phyloP scores from a whole-genome alignment of 1,284 basidiomycete species.

The Malassezia sp. region DNA sequence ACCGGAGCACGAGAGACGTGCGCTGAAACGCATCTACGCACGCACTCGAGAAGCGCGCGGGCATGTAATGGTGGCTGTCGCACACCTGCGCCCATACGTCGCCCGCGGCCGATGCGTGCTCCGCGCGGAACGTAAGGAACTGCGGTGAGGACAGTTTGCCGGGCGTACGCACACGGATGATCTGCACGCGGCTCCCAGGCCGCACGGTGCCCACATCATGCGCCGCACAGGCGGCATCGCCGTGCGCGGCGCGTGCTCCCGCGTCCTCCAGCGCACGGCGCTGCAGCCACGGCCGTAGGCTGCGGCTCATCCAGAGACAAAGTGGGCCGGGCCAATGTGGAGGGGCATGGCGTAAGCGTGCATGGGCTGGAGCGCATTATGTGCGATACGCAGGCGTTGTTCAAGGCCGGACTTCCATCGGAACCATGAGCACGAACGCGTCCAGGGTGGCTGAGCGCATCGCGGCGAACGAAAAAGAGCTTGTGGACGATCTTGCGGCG shows the following conservation, averaged over 20 bases:
- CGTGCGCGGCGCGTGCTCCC: neutral
- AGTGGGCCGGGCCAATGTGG: no score
- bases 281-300: conserved; percentile 10
- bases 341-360: neutral
- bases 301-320: conserved; percentile 8
- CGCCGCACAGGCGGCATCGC: no score
- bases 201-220: no score
- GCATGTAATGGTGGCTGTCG: conserved; percentile 5
- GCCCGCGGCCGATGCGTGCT: neutral
- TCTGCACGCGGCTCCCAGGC: conserved; percentile 2
- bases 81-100: conserved; percentile 12
- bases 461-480: conserved; percentile 34
- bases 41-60: conserved; percentile 4
- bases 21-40: conserved; percentile 2
- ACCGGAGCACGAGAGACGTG: neutral
- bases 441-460: conserved; percentile 38
- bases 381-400: neutral
- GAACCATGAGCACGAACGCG: conserved; percentile 17
- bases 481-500: conserved; percentile 35
- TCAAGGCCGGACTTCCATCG: neutral
- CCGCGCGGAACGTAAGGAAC: conserved; percentile 11
- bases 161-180: neutral
- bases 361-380: conserved; percentile 5
- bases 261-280: neutral
- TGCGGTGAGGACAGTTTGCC: neutral